Evolutionary conservation across 495 filamentous ascomycete species (phyloP).

Genomic region (Staphylotrichum longicolle): DNA sequence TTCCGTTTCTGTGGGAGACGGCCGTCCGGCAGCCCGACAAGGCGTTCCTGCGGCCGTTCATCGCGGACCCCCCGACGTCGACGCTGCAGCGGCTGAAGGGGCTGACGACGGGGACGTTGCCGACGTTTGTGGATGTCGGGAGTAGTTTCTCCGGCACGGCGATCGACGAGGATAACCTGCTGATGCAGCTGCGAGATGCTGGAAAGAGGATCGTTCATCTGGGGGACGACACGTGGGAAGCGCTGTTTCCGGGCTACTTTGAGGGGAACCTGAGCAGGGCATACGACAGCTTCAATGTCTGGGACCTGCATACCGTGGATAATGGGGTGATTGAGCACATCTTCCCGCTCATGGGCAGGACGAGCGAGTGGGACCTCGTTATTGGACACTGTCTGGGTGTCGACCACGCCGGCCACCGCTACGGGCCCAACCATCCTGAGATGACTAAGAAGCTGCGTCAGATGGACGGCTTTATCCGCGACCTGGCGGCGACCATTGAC

Average conservation of each 20-base stretch:
- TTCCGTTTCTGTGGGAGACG: slow-evolving; percentile 81
- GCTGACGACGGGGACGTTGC: slow-evolving; percentile 89
- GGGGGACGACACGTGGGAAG: slow-evolving; percentile 94
- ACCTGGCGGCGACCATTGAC: slow-evolving; percentile 70
- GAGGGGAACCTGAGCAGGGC: slow-evolving; percentile 76
- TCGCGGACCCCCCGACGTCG: slow-evolving; percentile 92
- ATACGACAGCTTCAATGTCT: slow-evolving; percentile 97
- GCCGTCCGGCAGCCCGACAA: slow-evolving; percentile 69
- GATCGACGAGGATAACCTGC: slow-evolving; percentile 95
- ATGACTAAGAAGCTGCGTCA: slow-evolving; percentile 88
- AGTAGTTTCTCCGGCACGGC: slow-evolving; percentile 94
- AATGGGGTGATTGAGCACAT: slow-evolving; percentile 94
- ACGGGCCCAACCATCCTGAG: slow-evolving; percentile 87
- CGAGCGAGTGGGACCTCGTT: slow-evolving; percentile 80
- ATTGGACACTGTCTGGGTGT: slow-evolving; percentile 94
- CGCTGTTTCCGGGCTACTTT: slow-evolving; percentile 89
- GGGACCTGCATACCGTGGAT: slow-evolving; percentile 95
- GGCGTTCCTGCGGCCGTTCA: slow-evolving; percentile 90
- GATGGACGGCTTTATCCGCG: slow-evolving; percentile 78
- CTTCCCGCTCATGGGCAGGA: slow-evolving; percentile 73
- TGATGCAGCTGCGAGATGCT: slow-evolving; percentile 74
- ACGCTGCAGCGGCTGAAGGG: slow-evolving; percentile 92
- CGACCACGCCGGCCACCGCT: slow-evolving; percentile 95
- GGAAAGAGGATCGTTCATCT: slow-evolving; percentile 88
- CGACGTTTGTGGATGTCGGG: slow-evolving; percentile 89